A percentile compares a stretch with the other conserved stretches of the same genome.
Conservation (phyloP, 768 basidiomycete species). For the Lepiota brunneoincarnata region DNA sequence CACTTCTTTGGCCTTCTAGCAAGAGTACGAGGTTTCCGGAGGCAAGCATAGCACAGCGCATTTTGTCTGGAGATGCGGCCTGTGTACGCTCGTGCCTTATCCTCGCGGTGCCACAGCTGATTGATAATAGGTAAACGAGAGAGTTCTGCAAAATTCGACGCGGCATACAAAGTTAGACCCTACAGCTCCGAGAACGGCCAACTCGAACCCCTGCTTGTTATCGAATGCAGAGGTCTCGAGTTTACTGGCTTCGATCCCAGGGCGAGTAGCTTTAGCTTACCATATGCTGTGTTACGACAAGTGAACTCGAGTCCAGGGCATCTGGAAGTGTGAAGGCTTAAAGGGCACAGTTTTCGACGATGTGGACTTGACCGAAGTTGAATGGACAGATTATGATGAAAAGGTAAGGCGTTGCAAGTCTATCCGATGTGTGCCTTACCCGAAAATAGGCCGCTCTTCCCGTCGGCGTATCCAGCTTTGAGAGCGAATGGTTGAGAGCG, state of each 20-base stretch:
- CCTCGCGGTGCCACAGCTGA: slow-evolving; percentile 2
- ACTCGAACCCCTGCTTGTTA: slow-evolving; percentile 60
- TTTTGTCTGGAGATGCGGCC: slow-evolving; percentile 78
- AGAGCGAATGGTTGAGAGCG: slow-evolving; percentile 67
- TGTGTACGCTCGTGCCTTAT: slow-evolving; percentile 38
- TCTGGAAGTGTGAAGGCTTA: slow-evolving; percentile 72
- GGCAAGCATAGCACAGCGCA: slow-evolving; percentile 69
- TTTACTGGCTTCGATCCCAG: slow-evolving; percentile 74
- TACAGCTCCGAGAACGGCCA: slow-evolving; percentile 63
- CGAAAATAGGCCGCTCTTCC: slow-evolving; percentile 50
- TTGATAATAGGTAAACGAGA: slow-evolving; percentile 60
- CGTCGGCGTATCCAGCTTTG: slow-evolving; percentile 68
- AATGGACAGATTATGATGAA: slow-evolving; percentile 92
- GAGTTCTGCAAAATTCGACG: slow-evolving; percentile 77
- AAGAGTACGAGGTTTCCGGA: slow-evolving; percentile 61
- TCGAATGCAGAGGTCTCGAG: slow-evolving; percentile 89
- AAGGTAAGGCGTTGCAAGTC: slow-evolving; percentile 49
- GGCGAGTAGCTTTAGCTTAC: slow-evolving; percentile 34
- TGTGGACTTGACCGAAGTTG: slow-evolving; percentile 61
- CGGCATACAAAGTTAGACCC: slow-evolving; percentile 41
- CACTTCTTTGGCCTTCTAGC: slow-evolving; percentile 35
- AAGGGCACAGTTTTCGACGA: slow-evolving; percentile 58
- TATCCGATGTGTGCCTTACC: background rate
- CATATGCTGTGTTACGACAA: background rate
- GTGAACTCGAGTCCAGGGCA: slow-evolving; percentile 46